Base-by-base conservation (phyloP, 1,284 basidiomycete species). In the Cystobasidium pallidum region DNA sequence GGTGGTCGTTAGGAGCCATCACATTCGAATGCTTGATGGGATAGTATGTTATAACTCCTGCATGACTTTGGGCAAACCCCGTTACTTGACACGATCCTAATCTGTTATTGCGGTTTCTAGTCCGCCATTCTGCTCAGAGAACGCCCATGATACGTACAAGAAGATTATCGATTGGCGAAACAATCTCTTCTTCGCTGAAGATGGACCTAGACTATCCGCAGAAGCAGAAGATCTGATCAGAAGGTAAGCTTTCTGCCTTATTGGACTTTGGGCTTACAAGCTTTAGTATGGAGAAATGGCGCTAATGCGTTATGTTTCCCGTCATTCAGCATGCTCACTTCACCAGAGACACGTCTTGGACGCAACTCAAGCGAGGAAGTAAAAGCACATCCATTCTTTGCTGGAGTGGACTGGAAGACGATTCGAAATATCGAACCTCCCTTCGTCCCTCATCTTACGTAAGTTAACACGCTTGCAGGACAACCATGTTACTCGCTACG, bases 1-100 rank as follows among this genome's bases (percentile, higher is more conserved):
- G 76, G 76, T 78, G 78, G 78, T 80, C 79, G 66, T 74, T 82
- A 61, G 82, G 95, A 13, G 94, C 94, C 3, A 98, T 99, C 82
- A 97, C 96, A 89, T 99, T 95, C 80, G 95, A 99, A 82, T 98
- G 95, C 82, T 85, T 99, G 28, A 93, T 97, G 77, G 95, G 82
- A 13, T 79, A 78, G 67, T 70, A 34, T 3, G 67, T 63, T 39
- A 13, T 13, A 13, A 6, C 13, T 13, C 6, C 36, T 39, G 13
- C 13, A 6, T 7, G 36, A 13, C 36, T 13, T 39, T 6, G 36
- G 6, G 7, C 36, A 39, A 13, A 39, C 13, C 7, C 36, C 36
- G 36, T 39, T 39, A 6, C 6, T 8, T 66, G 10, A 13, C 43
- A 15, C 43, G 3, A 8, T 45, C 43, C 43, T 41, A 41, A 41